Percentiles rank a stretch among this genome's conserved stretches.
Evolutionary conservation across 2,329 filamentous ascomycete genomes (phyloP).

Genomic region (Xylaria sp.): DNA sequence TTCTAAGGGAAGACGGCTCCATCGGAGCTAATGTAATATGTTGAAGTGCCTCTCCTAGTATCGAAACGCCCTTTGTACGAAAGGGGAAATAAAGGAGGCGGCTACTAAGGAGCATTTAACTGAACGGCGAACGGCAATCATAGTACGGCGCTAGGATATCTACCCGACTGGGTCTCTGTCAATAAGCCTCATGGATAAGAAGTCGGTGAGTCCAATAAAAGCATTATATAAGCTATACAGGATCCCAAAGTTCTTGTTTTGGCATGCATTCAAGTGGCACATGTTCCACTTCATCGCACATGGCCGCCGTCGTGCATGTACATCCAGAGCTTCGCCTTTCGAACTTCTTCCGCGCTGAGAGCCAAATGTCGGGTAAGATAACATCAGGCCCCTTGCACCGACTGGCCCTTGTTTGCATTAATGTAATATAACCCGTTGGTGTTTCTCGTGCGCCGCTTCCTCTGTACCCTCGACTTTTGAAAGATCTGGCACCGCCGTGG

Average conservation of each 20-base stretch:
- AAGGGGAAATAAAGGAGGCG: too few species aligned
- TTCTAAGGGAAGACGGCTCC: neutral
- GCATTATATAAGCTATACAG: neutral
- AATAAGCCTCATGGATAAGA: neutral
- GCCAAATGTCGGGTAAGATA: too few species aligned
- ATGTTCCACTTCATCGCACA: neutral
- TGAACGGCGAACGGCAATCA: too few species aligned
- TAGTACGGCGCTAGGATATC: too few species aligned
- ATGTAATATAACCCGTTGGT: neutral
- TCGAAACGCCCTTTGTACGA: too few species aligned
- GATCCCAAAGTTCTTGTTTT: neutral
- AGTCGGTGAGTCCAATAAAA: neutral
- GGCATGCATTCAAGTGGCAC: neutral
- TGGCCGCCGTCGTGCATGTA: too few species aligned
- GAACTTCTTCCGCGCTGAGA: neutral
- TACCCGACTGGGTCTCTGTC: neutral
- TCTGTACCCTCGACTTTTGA: neutral
- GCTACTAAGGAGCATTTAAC: too few species aligned
- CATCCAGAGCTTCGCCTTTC: neutral
- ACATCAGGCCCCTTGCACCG: neutral
- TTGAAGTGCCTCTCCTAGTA: too few species aligned
- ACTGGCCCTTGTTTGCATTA: neutral
- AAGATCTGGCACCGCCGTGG: neutral
- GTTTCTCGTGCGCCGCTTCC: neutral
- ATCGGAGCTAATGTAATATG: neutral